Conservation (phyloP, 441 rosid genomes). For the Pelargonium exstipulatum region DNA sequence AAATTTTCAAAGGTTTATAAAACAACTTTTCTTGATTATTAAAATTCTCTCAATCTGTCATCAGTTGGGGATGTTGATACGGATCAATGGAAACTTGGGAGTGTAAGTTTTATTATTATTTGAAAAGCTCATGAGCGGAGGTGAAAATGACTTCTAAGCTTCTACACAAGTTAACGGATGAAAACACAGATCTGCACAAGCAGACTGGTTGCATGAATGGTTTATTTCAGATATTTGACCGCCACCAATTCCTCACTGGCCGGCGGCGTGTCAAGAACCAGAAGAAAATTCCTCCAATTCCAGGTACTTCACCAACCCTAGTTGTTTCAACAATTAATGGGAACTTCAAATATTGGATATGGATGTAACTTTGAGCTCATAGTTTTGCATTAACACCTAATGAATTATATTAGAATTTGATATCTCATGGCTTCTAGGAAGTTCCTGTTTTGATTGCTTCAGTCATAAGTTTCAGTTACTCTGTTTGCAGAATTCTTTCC, state of each 20-base stretch:
- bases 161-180: conserved; percentile 55
- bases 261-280: conserved; percentile 43
- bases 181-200: conserved; percentile 68
- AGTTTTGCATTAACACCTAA: neutral
- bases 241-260: conserved; percentile 51
- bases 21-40: neutral
- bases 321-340: too few species aligned
- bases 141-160: conserved; percentile 63
- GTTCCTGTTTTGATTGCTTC: neutral
- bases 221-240: conserved; percentile 71
- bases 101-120: conserved; percentile 6
- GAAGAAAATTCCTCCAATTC: too few species aligned
- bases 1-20: neutral
- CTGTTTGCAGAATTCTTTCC: neutral
- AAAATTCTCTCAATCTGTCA: neutral
- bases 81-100: conserved; percentile 10
- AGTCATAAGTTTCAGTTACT: neutral
- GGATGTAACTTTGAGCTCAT: neutral
- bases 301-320: too few species aligned
- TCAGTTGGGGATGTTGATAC: neutral
- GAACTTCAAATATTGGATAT: neutral
- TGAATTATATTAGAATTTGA: neutral
- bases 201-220: conserved; percentile 92
- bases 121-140: conserved; percentile 12
- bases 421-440: neutral